These are phyloP conservation scores for Bacidia rubella DNA, from an alignment of 495 filamentous ascomycete species.

Conservation along the genomic window DNA sequence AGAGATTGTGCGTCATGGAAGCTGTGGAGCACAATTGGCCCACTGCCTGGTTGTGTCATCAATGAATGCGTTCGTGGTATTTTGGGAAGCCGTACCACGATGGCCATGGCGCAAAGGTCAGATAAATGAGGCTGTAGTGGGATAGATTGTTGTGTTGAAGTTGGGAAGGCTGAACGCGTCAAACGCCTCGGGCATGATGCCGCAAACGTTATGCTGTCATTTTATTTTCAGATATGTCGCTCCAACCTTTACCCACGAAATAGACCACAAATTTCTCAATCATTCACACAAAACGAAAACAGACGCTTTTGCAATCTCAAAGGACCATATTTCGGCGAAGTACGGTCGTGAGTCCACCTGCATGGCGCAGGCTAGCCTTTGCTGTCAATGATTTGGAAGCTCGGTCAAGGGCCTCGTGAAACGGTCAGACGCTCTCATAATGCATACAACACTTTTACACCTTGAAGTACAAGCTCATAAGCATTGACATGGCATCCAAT, in stretches of 20 bases:
- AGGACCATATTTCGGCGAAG: no score
- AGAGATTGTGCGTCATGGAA: slow-evolving; percentile 63
- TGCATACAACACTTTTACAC: not conserved
- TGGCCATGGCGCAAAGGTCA: no score
- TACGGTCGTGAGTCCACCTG: no score
- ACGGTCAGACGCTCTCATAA: not conserved
- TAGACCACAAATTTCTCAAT: no score
- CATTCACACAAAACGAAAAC: no score
- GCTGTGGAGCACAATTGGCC: slow-evolving; percentile 80
- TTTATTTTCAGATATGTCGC: not conserved
- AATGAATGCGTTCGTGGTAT: not conserved
- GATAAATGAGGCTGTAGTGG: no score
- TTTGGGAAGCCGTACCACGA: no score
- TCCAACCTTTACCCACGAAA: not conserved
- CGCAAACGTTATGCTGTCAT: not conserved
- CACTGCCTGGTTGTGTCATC: slow-evolving; percentile 46
- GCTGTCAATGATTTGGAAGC: no score
- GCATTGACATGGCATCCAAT: slow-evolving; percentile 15
- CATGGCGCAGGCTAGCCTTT: no score
- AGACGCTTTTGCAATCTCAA: no score
- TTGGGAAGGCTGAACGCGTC: not conserved
- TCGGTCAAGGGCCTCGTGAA: not conserved
- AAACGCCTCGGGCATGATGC: not conserved
- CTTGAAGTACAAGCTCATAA: not conserved
- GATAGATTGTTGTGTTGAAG: no score